These are phyloP conservation scores for Hypomontagnella monticulosa DNA, from an alignment of 495 filamentous ascomycete genomes.

Conservation along the genomic window DNA sequence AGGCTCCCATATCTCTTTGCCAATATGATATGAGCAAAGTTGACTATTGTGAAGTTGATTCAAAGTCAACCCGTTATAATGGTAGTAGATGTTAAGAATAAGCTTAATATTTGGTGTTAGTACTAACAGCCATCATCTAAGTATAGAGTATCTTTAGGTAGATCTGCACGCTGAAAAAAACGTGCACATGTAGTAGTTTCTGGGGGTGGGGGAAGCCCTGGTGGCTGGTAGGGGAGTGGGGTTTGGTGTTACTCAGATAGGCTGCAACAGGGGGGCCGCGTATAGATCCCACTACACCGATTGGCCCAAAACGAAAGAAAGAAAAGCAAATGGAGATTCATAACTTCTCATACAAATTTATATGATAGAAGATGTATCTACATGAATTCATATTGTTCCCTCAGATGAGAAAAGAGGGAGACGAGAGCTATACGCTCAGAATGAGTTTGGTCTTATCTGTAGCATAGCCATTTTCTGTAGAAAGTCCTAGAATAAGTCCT, in stretches of 20 bases:
- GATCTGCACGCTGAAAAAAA: slow-evolving; percentile 14
- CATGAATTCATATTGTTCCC: slow-evolving; percentile 11
- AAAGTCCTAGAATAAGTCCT: neutral
- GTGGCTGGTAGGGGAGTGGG: slow-evolving; percentile 29
- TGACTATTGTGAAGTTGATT: slow-evolving; percentile 29
- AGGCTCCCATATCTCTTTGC: neutral
- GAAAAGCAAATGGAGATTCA: slow-evolving; percentile 39
- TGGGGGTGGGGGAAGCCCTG: neutral
- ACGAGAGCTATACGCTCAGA: slow-evolving; percentile 5
- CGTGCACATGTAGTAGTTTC: neutral
- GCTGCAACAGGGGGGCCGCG: neutral
- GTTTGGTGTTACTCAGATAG: neutral
- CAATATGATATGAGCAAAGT: neutral
- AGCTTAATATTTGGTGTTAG: neutral
- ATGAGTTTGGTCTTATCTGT: neutral
- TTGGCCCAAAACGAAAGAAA: slow-evolving; percentile 23
- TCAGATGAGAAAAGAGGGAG: neutral
- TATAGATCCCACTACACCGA: slow-evolving; percentile 16
- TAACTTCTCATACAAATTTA: slow-evolving; percentile 27
- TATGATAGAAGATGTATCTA: slow-evolving; percentile 22
- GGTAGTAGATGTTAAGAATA: slow-evolving; percentile 24
- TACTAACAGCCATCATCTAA: slow-evolving; percentile 41
- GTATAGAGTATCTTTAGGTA: slow-evolving; percentile 31
- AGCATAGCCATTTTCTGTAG: slow-evolving; percentile 1
- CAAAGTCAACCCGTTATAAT: slow-evolving; percentile 2